These are phyloP conservation scores for Podaxis carcinomalis DNA, from an alignment of 768 basidiomycete species.

Conservation along the genomic window DNA sequence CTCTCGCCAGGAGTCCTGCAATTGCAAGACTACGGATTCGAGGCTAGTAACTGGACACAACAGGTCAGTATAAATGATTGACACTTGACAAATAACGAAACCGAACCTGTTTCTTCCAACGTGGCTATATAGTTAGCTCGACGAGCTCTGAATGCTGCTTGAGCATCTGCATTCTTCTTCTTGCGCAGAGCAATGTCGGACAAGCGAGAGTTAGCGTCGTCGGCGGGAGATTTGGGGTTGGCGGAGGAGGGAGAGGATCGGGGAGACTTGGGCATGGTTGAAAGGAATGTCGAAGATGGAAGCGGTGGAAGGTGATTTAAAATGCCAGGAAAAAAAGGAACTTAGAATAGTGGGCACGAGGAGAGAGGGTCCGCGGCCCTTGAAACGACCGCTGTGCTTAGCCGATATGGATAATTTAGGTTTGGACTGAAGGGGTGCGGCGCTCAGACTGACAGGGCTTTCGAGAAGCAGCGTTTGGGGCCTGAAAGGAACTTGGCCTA, in stretches of 20 bases:
- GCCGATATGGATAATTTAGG: constrained; percentile 49
- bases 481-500: constrained; percentile 29
- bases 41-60: constrained; percentile 62
- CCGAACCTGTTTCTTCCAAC: constrained; percentile 72
- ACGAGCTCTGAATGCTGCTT: constrained; percentile 78
- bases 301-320: constrained; percentile 39
- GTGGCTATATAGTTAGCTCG: constrained; percentile 86
- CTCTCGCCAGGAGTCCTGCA: constrained; percentile 78
- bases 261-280: constrained; percentile 40
- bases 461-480: constrained; percentile 37
- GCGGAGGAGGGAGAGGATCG: constrained; percentile 21
- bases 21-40: constrained; percentile 78
- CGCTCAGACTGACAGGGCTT: constrained; percentile 40
- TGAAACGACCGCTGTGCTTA: constrained; percentile 36
- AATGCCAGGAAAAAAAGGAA: constrained; percentile 60
- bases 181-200: constrained; percentile 72
- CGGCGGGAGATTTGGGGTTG: constrained; percentile 29
- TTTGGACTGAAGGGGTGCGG: constrained; percentile 44
- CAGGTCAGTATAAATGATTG: constrained; percentile 13
- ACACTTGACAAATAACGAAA: constrained; percentile 11
- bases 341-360: constrained; percentile 66
- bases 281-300: constrained; percentile 25
- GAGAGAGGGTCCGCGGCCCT: constrained; percentile 53
- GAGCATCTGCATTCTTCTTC: constrained; percentile 89
- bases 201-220: constrained; percentile 38